Base-by-base conservation (phyloP, 164 flowering plant genomes). In the Magnolia officinalis region DNA sequence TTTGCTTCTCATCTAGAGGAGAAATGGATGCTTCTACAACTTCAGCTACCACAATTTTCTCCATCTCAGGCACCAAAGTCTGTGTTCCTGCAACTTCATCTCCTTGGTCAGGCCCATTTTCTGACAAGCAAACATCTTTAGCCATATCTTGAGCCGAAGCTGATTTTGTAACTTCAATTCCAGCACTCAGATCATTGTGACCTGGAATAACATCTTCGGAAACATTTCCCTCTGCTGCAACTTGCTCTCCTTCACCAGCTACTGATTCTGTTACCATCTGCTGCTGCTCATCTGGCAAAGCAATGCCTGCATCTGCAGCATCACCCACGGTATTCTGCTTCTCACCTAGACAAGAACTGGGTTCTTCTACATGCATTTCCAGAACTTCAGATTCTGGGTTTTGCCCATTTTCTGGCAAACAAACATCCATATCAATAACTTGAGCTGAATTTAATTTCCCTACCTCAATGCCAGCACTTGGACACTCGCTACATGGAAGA, bases 11-110 rank as follows among this genome's bases (percentile, higher is more conserved):
- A 66, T 24, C 16, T 10, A 24, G 16, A 66, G 29, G 69, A 66
- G 19, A 2, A 20, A 11, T 11, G 21, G 29, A 8, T 14, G 31
- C 26, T 66, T 24, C 69, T 9, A 21, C 9, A 19, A 7, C 49
- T 68, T 4, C n/a, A 2, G 18, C 18, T 68, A 24, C 20, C n/a
- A 24, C 50, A 68, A 18, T 14, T 68, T 16, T 29, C 71, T 29
- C 71, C 71, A 16, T 29, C 71, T 68, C 71, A 10, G 49, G n/a
- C 0, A 16, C 50, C 16, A 16, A 55, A 37, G 0, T 37, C 2
- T 55, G 61, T 55, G 61, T 55, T 55, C 18, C 61, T 55, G 61
- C 50, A 72, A 49, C 66, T 13, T 72, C 61, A 64, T 63, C 78
- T 64, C 66, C 75, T 8, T 9, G 37, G 26, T 23, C 23, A 11